A percentile compares a stretch with the other conserved stretches of the same genome.
phyloP scores from a whole-genome alignment of 75 land plant genomes.

The Pinus albicaulis region DNA sequence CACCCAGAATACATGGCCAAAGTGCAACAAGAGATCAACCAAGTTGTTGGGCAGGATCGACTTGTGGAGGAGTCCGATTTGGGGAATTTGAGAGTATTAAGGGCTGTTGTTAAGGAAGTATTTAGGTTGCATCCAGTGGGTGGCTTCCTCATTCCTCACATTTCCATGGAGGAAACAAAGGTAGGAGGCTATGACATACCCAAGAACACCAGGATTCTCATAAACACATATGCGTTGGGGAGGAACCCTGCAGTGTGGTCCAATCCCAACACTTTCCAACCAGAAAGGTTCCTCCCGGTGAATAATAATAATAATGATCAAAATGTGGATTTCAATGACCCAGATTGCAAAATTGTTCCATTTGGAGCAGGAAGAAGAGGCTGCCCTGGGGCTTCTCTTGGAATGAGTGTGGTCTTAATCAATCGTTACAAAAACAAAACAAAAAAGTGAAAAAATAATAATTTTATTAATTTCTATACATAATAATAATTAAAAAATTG shows the following conservation, averaged over 20 bases:
- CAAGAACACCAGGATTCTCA: slow-evolving; percentile 26
- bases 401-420: slow-evolving; percentile 19
- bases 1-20: slow-evolving; percentile 20
- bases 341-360: slow-evolving; percentile 22
- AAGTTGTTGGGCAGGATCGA: slow-evolving; percentile 13
- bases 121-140: slow-evolving; percentile 32
- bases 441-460: no score
- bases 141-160: slow-evolving; percentile 25
- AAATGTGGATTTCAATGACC: slow-evolving; percentile 13
- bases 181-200: slow-evolving; percentile 45
- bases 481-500: no score
- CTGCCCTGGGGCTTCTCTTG: slow-evolving; percentile 27
- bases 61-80: slow-evolving; percentile 34
- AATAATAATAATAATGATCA: not conserved
- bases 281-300: slow-evolving; percentile 4
- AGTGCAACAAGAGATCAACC: slow-evolving; percentile 21
- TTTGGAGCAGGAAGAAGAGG: slow-evolving; percentile 37
- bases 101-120: slow-evolving; percentile 34
- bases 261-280: slow-evolving; percentile 8
- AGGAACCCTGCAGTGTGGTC: slow-evolving; percentile 20
- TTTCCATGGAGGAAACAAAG: slow-evolving; percentile 15
- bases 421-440: no score
- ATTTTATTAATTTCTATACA: no score
- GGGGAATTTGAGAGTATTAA: slow-evolving; percentile 15
- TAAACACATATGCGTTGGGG: slow-evolving; percentile 21